Percentiles rank a stretch among this genome's conserved stretches.
Conservation (phyloP, 2,329 filamentous ascomycete species). For the Epicoccum nigrum region DNA sequence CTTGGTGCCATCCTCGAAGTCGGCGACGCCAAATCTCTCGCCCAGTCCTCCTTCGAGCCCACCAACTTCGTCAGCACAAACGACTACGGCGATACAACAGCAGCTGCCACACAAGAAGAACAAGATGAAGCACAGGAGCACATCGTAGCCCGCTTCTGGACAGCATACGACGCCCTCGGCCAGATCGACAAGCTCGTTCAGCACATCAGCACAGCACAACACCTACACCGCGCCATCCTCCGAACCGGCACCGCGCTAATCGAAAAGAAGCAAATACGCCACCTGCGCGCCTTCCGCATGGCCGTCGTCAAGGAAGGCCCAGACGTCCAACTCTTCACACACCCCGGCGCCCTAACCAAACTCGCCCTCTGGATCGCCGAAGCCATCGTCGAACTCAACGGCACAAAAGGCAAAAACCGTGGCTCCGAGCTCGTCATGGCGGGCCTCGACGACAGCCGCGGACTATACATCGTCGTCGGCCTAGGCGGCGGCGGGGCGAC, state of each 20-base stretch:
- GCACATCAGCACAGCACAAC: constrained; percentile 82
- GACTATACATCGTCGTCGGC: constrained; percentile 91
- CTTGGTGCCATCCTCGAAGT: constrained; percentile 93
- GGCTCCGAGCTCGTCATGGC: constrained; percentile 89
- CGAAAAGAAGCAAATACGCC: constrained; percentile 91
- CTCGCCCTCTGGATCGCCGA: constrained; percentile 93
- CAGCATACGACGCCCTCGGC: constrained; percentile 62
- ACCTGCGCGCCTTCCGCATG: constrained; percentile 91
- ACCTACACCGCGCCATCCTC: constrained; percentile 89
- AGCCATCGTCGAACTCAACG: constrained; percentile 87
- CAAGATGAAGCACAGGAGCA: constrained; percentile 51
- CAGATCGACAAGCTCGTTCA: constrained; percentile 72
- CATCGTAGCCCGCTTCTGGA: constrained; percentile 61
- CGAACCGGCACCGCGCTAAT: constrained; percentile 90
- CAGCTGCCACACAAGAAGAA: constrained; percentile 25
- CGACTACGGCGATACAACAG: constrained; percentile 34
- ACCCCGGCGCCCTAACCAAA: constrained; percentile 91
- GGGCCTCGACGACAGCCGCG: constrained; percentile 82
- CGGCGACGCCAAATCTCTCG: constrained; percentile 62
- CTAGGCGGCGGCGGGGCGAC: constrained; percentile 84
- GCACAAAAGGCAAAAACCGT: constrained; percentile 69
- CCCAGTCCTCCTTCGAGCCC: constrained; percentile 39
- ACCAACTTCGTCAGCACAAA: constrained; percentile 38
- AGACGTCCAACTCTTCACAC: constrained; percentile 88
- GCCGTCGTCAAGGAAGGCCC: constrained; percentile 95